Evolutionary conservation across 2,329 filamentous ascomycete species (phyloP), one percentile per base, ranked within the genome.

Genomic region (Clonostachys sp.): DNA sequence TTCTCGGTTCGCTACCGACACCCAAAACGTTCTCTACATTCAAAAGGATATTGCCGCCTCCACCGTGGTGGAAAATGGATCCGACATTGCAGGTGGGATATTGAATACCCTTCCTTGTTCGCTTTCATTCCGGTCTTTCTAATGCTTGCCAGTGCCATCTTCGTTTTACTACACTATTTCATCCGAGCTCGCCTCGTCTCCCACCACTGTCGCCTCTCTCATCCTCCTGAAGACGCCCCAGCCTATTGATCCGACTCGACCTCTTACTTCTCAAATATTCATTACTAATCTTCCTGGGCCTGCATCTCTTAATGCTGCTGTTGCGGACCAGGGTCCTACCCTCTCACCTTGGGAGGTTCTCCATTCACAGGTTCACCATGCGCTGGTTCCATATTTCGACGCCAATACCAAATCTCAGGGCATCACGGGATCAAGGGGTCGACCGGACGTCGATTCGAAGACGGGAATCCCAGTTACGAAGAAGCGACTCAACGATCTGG

Each of bases 381-480:
- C 89, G 55, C 75, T 99, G 62, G 90, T 89, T 58, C 94, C 95
- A 38, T 97, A 96, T 69, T 99, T 99, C 64, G 92, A 99, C 74
- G 92, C 91, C 57, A 95, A 91, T 65, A 95, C 91, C 49, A 92
- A 91, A 71, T 87, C 78, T 53, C 87, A 90, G 61, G 70, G 80
- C 45, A 71, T 72, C 48, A 81, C 80, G 61, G 82, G 83, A 14
- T 73, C 76, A 47, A 86, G 89, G 61, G 84, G 83, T 53, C 84
- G 90, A 59, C 81, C 87, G 17, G 91, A 97, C 60, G 84, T 89
- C 45, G 94, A 97, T 61, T 84, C 89, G 41, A 95, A 95, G 72
- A 95, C 90, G 16, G 94, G 94, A 50, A 91, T 99, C 52, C 91
- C 94, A 14, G 90, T 92, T n/a, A 92, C 94, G 17, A 96, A 96